A percentile compares a stretch with the other conserved stretches of the same genome.
phyloP scores from a whole-genome alignment of 2,329 filamentous ascomycete species.

The Aspergillus tanneri region DNA sequence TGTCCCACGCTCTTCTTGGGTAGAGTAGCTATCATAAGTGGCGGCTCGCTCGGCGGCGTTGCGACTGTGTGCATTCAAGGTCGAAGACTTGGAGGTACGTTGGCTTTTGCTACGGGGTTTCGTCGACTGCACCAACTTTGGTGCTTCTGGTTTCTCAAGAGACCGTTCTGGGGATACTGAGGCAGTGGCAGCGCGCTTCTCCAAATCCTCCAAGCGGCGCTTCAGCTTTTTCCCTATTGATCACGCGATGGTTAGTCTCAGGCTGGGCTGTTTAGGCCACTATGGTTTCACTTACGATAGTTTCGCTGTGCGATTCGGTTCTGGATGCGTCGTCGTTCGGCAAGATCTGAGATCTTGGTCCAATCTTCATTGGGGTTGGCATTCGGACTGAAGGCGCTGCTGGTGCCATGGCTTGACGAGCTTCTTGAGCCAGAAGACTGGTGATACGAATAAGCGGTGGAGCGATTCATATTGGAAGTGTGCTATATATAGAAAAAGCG shows the following conservation, averaged over 20 bases:
- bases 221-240: constrained; percentile 63
- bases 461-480: constrained; percentile 32
- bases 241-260: not conserved
- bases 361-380: constrained; percentile 97
- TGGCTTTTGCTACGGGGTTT: constrained; percentile 29
- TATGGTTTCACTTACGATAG: constrained; percentile 71
- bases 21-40: constrained; percentile 34
- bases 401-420: constrained; percentile 72
- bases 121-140: constrained; percentile 23
- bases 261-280: too few relatives aligned
- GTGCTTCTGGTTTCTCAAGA: constrained; percentile 52
- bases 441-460: constrained; percentile 28
- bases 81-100: constrained; percentile 27
- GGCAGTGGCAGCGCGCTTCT: constrained; percentile 60
- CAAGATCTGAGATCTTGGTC: constrained; percentile 98
- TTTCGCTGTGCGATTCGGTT: constrained; percentile 97
- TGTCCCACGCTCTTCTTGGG: constrained; percentile 48
- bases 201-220: constrained; percentile 64
- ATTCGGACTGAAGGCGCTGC: constrained; percentile 90
- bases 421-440: constrained; percentile 55
- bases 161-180: constrained; percentile 62
- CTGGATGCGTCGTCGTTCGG: constrained; percentile 89
- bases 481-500: not conserved
- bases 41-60: constrained; percentile 32
- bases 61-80: constrained; percentile 24